phyloP scores from a whole-genome alignment of 306 rosid species.

The Trifolium fragiferum region DNA sequence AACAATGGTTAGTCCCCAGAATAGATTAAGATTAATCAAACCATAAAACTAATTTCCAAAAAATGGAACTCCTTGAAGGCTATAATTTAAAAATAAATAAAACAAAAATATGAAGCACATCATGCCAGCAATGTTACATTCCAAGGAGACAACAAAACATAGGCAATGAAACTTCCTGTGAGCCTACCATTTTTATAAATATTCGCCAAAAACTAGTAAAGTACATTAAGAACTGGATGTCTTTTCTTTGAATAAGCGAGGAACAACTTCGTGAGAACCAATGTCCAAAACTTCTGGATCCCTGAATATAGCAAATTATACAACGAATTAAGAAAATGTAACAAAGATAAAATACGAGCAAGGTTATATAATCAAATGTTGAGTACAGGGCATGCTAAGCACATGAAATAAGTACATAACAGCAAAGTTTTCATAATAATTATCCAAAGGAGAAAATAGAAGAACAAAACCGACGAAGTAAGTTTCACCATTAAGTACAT shows the following conservation, averaged over 20 bases:
- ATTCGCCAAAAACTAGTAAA: conserved; percentile 36
- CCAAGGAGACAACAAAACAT: conserved; percentile 42
- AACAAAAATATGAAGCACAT: conserved; percentile 43
- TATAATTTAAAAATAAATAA: conserved; percentile 24
- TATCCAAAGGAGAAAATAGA: too few relatives aligned
- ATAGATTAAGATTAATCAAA: conserved; percentile 41
- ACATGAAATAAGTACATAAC: background rate
- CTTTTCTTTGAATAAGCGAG: conserved; percentile 69
- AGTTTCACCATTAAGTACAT: too few relatives aligned
- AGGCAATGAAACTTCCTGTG: conserved; percentile 32
- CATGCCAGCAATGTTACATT: conserved; percentile 39
- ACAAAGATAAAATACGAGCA: too few relatives aligned
- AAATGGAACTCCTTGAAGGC: conserved; percentile 34
- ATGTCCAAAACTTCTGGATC: conserved; percentile 88
- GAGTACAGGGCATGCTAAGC: background rate
- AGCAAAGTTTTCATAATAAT: too few relatives aligned
- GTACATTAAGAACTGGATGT: conserved; percentile 43
- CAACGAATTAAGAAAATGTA: too few relatives aligned
- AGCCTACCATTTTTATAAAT: conserved; percentile 39
- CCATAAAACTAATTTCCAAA: conserved; percentile 23
- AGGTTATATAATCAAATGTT: conserved; percentile 12
- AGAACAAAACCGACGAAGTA: too few relatives aligned
- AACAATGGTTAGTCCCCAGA: background rate
- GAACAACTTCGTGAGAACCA: conserved; percentile 79
- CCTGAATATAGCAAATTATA: conserved; percentile 51